phyloP scores from a whole-genome alignment of 805 yeast genomes.

The Candida dendrica region DNA sequence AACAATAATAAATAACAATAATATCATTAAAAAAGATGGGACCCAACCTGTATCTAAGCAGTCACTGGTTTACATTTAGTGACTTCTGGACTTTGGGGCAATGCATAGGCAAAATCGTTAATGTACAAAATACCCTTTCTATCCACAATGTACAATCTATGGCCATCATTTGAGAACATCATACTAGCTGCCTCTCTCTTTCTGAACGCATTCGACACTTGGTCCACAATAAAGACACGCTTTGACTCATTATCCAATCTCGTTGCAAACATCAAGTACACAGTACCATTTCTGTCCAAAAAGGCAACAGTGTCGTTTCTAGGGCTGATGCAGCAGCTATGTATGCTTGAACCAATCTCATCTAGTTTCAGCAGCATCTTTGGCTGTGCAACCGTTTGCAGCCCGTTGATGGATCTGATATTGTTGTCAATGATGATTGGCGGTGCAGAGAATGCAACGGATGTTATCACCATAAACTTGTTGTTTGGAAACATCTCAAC shows the following conservation, averaged over 20 bases:
- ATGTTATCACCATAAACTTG: conserved; percentile 46
- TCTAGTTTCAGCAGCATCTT: conserved; percentile 55
- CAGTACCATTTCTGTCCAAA: conserved; percentile 69
- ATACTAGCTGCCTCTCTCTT: conserved; percentile 74
- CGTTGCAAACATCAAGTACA: conserved; percentile 61
- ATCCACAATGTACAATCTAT: conserved; percentile 67
- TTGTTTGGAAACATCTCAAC: conserved; percentile 66
- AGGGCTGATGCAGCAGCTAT: conserved; percentile 69
- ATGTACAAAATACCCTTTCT: conserved; percentile 73
- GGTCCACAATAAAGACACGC: conserved; percentile 50
- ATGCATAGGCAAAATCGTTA: conserved; percentile 83
- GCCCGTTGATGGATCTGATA: conserved; percentile 35
- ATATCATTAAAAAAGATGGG: too few species aligned
- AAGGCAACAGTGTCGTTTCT: conserved; percentile 82
- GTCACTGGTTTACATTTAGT: conserved; percentile 53
- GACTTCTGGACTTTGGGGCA: conserved; percentile 62
- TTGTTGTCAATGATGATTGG: conserved; percentile 64
- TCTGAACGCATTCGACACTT: conserved; percentile 68
- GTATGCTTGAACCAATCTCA: conserved; percentile 77
- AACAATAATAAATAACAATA: too few species aligned
- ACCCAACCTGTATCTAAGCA: neutral
- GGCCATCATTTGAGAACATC: conserved; percentile 74
- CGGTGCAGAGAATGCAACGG: conserved; percentile 57
- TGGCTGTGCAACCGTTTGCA: conserved; percentile 49
- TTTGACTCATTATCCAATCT: conserved; percentile 50